Base-by-base conservation (phyloP, 2,329 filamentous ascomycete genomes). In the Aspergillus carbonarius region DNA sequence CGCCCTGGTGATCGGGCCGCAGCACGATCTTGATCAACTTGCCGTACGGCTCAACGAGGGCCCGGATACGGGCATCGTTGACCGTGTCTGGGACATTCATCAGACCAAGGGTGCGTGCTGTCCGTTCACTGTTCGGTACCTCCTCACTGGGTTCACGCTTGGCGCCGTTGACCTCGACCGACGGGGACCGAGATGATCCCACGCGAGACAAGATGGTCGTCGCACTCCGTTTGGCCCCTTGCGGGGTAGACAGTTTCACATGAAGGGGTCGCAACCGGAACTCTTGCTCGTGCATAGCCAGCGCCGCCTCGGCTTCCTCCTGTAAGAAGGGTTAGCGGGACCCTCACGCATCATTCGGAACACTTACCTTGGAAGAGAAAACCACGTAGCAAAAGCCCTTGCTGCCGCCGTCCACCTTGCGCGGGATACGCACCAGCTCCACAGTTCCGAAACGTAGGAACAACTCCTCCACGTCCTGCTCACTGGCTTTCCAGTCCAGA, bases 71-170 rank as follows among this genome's bases (percentile, higher is more conserved):
- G 1, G 90, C 86, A 68, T 96, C 91, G 64, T 96, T 97, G 68
- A 98, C 86, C 0, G 93, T 98, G 70, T 98, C 95, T 0, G 95
- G 92, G 1, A 99, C 80, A 62, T 93, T 89, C 76, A 97, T 85
- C 27, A 99, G 79, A 9, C 88, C 89, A 51, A 98, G 82, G 0
- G 91, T 95, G 54, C 92, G 87, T 51, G 87, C 85, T 30, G 80
- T 82, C 7, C 78, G 74, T 0, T 81, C 79, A 23, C 70, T 64
- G 58, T 78, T 74, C 0, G 71, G 55, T 69, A 77, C 81, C 30
- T 72, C 67, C 34, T 82, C 79, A 9, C 73, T 74, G 17, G 66
- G 55, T 5, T 63, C 54, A 8, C 62, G 52, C 23, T 57, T 52
- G 5, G 56, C 61, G 15, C 74, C 71, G 54, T 78, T 70, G 20